Percentiles rank a stretch among this genome's conserved stretches.
These are phyloP conservation scores for Plasmodium adleri DNA, from an alignment of 169 alveolate genomes.

Conservation along the genomic window DNA sequence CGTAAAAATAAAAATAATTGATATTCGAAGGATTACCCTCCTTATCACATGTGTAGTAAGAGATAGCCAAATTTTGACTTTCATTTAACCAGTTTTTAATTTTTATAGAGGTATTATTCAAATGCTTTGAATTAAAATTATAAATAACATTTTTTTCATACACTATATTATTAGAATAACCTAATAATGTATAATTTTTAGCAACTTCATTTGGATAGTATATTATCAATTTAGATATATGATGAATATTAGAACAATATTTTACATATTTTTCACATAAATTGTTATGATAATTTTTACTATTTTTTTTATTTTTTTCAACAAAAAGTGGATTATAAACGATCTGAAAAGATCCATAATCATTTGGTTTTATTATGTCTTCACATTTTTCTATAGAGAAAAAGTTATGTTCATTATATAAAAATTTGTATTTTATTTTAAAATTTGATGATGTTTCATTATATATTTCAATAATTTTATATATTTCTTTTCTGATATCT, in stretches of 20 bases:
- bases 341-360: conserved; percentile 32
- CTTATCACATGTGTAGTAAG: conserved; percentile 23
- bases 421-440: conserved; percentile 60
- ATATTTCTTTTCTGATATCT: conserved; percentile 40
- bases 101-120: conserved; percentile 48
- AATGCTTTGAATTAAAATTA: conserved; percentile 50
- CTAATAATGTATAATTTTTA: conserved; percentile 49
- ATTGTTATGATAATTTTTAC: conserved; percentile 60
- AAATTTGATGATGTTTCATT: conserved; percentile 56
- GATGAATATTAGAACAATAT: conserved; percentile 61
- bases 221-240: conserved; percentile 49
- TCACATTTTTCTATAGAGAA: conserved; percentile 40
- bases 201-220: conserved; percentile 55
- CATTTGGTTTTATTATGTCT: conserved; percentile 59
- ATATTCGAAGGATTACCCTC: conserved; percentile 11
- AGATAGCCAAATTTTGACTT: conserved; percentile 30
- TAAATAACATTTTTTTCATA: conserved; percentile 51
- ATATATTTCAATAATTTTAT: conserved; percentile 41
- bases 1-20: conserved; percentile 42
- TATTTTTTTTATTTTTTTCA: conserved; percentile 46
- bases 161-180: conserved; percentile 35
- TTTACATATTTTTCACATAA: conserved; percentile 64
- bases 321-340: conserved; percentile 59
- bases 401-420: conserved; percentile 48
- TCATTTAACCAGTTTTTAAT: conserved; percentile 69